Percentiles rank a stretch among this genome's conserved stretches.
phyloP scores from a whole-genome alignment of 352 stramenopile species.

The Blastocystis sp. region DNA sequence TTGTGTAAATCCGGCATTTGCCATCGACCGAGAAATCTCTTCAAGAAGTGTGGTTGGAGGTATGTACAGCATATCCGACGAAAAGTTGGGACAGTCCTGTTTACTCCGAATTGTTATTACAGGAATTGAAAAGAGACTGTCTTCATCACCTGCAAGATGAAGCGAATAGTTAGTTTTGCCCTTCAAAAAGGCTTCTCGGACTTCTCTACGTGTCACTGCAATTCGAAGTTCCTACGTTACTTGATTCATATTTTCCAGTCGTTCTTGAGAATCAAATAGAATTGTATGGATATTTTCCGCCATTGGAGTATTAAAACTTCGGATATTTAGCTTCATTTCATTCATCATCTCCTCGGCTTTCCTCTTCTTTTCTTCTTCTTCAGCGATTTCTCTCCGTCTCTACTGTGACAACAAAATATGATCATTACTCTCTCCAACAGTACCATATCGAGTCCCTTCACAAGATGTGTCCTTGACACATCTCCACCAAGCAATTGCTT shows the following conservation, averaged over 20 bases:
- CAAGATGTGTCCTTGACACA: neutral
- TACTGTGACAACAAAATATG: neutral
- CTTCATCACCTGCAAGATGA: neutral
- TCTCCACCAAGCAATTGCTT: constrained; percentile 12
- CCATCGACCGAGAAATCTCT: neutral
- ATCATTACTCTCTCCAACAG: constrained; percentile 3
- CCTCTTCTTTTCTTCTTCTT: constrained; percentile 37
- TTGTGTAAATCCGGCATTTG: neutral
- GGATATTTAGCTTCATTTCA: constrained; percentile 8
- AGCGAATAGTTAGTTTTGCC: constrained; percentile 3
- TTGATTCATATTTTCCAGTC: neutral
- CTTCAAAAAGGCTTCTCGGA: constrained; percentile 28
- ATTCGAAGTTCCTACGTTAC: neutral
- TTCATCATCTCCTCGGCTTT: constrained; percentile 1
- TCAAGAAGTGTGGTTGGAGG: neutral
- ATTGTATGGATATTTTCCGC: neutral
- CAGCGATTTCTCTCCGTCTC: constrained; percentile 4
- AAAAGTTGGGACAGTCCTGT: neutral
- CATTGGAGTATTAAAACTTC: neutral
- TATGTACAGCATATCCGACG: neutral
- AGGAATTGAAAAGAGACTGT: constrained; percentile 13
- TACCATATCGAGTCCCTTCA: constrained; percentile 41
- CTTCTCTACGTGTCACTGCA: neutral
- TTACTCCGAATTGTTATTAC: constrained; percentile 29
- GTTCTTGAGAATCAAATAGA: constrained; percentile 1